phyloP scores from a whole-genome alignment of 2,329 filamentous ascomycete species.

The Cercospora sesami region DNA sequence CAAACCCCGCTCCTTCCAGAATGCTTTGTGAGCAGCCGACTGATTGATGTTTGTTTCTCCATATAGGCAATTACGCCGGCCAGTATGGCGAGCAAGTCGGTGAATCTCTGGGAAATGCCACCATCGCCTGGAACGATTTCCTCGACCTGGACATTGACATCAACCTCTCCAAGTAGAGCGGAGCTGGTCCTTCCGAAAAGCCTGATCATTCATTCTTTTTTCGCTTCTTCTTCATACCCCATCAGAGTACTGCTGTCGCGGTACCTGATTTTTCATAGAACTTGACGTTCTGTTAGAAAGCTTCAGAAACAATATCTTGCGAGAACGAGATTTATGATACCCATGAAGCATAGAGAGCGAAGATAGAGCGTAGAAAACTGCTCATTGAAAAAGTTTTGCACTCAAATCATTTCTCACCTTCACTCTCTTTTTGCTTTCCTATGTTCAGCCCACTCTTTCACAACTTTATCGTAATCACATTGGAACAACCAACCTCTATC shows the following conservation, averaged over 20 bases:
- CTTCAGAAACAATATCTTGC: background rate
- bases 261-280: background rate
- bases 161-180: background rate
- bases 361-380: background rate
- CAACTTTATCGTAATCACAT: constrained; percentile 21
- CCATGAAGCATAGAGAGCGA: background rate
- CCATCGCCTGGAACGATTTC: constrained; percentile 8
- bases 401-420: background rate
- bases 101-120: constrained; percentile 8
- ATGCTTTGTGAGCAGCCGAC: background rate
- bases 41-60: background rate
- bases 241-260: background rate
- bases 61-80: constrained; percentile 21
- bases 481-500: constrained; percentile 28
- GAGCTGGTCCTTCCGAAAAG: background rate
- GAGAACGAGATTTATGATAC: constrained; percentile 2
- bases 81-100: constrained; percentile 21
- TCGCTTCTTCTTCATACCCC: background rate
- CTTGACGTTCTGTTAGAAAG: background rate
- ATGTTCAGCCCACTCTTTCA: constrained; percentile 20
- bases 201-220: background rate
- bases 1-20: background rate
- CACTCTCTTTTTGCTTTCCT: background rate
- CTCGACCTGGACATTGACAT: background rate
- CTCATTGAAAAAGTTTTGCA: background rate